phyloP scores from a whole-genome alignment of 2,329 filamentous ascomycete genomes.

The Neopestalotiopsis sp. region DNA sequence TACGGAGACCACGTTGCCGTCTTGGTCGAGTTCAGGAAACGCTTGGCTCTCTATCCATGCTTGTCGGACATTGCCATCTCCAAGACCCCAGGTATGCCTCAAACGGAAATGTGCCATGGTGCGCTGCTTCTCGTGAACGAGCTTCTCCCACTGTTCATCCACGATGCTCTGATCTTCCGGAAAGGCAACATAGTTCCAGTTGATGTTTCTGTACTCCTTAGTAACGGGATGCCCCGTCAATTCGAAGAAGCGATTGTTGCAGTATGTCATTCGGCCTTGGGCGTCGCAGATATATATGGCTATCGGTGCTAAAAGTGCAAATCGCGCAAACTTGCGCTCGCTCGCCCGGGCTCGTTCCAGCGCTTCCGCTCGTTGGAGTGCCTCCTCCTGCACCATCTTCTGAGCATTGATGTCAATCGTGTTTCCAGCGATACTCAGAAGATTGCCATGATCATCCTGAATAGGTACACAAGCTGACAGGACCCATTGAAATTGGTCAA shows the following conservation, averaged over 20 bases:
- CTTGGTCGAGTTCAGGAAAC: slow-evolving; percentile 71
- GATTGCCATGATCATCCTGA: slow-evolving; percentile 16
- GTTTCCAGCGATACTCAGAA: slow-evolving; percentile 20
- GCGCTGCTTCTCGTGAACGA: slow-evolving; percentile 66
- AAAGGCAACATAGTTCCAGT: slow-evolving; percentile 75
- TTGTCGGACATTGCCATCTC: slow-evolving; percentile 67
- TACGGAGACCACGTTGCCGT: slow-evolving; percentile 72
- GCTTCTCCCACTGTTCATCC: slow-evolving; percentile 63
- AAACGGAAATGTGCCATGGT: slow-evolving; percentile 78
- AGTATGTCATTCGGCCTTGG: slow-evolving; percentile 74
- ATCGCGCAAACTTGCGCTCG: slow-evolving; percentile 80
- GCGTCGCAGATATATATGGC: slow-evolving; percentile 85
- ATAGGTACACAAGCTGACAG: slow-evolving; percentile 20
- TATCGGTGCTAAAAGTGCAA: slow-evolving; percentile 84
- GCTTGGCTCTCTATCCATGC: slow-evolving; percentile 77
- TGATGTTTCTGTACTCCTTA: slow-evolving; percentile 60
- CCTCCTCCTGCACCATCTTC: slow-evolving; percentile 19
- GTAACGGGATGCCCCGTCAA: slow-evolving; percentile 69
- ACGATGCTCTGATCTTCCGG: slow-evolving; percentile 68
- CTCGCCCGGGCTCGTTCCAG: slow-evolving; percentile 63
- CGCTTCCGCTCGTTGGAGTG: slow-evolving; percentile 20
- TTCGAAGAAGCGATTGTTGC: slow-evolving; percentile 79
- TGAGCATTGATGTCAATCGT: slow-evolving; percentile 22
- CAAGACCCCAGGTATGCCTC: slow-evolving; percentile 68
- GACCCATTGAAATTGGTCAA: slow-evolving; percentile 17